These are phyloP conservation scores for Ajuga chamaepitys DNA, from an alignment of 257 asterid species.

Conservation along the genomic window DNA sequence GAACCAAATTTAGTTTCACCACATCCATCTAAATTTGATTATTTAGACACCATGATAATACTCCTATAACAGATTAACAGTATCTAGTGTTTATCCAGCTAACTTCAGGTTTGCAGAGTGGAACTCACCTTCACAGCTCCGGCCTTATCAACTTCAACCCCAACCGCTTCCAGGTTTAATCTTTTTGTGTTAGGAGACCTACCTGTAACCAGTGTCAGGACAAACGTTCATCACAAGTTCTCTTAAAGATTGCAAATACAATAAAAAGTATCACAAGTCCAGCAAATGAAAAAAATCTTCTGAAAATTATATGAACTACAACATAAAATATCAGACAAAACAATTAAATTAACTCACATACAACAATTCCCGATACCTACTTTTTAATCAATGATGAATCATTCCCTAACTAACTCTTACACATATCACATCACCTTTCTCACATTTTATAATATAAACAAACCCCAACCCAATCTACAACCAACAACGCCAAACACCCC, in stretches of 20 bases:
- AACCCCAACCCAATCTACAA: no score
- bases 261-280: neutral
- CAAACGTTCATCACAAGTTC: neutral
- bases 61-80: neutral
- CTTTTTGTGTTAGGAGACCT: constrained; percentile 88
- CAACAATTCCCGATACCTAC: no score
- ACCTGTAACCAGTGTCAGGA: constrained; percentile 42
- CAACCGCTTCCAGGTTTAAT: constrained; percentile 79
- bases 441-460: no score
- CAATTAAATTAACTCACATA: neutral
- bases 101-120: neutral
- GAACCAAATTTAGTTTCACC: neutral
- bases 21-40: neutral
- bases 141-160: constrained; percentile 61
- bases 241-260: neutral
- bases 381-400: no score
- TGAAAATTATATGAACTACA: neutral
- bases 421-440: no score
- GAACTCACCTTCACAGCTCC: constrained; percentile 73
- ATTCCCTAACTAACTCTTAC: no score
- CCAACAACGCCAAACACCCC: no score
- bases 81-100: neutral
- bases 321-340: neutral
- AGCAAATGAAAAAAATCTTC: neutral
- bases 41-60: neutral